Conservation (phyloP, 2,329 filamentous ascomycete genomes). For the Colletotrichum caudatum region DNA sequence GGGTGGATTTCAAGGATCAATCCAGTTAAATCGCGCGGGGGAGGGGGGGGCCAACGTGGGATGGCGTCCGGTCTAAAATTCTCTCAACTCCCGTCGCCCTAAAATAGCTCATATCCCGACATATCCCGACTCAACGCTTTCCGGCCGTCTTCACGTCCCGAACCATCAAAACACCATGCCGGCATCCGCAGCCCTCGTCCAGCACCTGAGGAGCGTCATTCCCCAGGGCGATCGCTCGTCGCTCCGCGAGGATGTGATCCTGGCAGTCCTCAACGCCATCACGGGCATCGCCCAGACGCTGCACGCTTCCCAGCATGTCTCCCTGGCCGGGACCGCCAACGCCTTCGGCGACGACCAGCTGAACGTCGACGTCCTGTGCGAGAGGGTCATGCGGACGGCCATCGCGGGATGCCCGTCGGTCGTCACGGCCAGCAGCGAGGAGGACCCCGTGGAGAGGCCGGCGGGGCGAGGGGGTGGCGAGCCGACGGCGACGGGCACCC, state of each 20-base stretch:
- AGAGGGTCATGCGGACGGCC: slow-evolving; percentile 59
- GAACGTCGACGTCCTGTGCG: slow-evolving; percentile 67
- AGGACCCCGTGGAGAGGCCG: slow-evolving; percentile 66
- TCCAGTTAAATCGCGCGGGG: slow-evolving; percentile 14
- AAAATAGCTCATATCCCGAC: slow-evolving; percentile 34
- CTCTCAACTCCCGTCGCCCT: slow-evolving; percentile 31
- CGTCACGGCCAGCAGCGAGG: slow-evolving; percentile 68
- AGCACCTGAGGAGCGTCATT: slow-evolving; percentile 45
- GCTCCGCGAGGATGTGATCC: slow-evolving; percentile 61
- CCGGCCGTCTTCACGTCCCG: not conserved
- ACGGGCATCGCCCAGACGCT: slow-evolving; percentile 59
- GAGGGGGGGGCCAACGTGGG: slow-evolving; percentile 15
- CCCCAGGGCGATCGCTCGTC: slow-evolving; percentile 45
- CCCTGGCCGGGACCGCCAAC: slow-evolving; percentile 63
- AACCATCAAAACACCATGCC: slow-evolving; percentile 7
- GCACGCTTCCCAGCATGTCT: slow-evolving; percentile 58
- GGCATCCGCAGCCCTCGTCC: slow-evolving; percentile 14
- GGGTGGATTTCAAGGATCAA: slow-evolving; percentile 28
- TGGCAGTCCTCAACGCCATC: slow-evolving; percentile 60
- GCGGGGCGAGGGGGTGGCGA: not conserved
- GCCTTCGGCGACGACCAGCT: slow-evolving; percentile 70
- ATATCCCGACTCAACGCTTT: slow-evolving; percentile 34
- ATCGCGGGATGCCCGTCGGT: slow-evolving; percentile 60
- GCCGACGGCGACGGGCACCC: not conserved
- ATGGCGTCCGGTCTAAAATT: slow-evolving; percentile 26